Conservation (phyloP, 78 protist species). For the slime mould (Dictyostelium discoideum) region DNA sequence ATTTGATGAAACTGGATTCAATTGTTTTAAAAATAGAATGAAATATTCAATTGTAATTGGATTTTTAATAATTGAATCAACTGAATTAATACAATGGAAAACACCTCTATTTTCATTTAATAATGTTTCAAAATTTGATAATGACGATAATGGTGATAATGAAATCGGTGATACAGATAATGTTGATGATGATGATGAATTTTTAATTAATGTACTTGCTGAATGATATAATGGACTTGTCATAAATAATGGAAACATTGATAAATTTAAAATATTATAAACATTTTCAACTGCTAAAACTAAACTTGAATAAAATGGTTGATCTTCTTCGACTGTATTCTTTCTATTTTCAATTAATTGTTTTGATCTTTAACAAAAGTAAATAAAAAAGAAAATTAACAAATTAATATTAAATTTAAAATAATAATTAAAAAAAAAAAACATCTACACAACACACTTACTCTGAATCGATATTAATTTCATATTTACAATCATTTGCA, state of each 20-base stretch:
- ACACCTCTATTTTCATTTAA: conserved; percentile 13
- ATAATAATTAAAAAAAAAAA: neutral
- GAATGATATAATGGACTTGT: conserved; percentile 46
- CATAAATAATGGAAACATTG: conserved; percentile 66
- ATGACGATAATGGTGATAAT: neutral
- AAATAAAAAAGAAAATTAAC: neutral
- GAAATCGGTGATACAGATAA: neutral
- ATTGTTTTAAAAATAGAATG: conserved; percentile 16
- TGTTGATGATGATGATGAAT: neutral
- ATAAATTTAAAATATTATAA: conserved; percentile 28
- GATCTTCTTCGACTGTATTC: neutral
- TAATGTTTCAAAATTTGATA: neutral
- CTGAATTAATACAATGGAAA: neutral
- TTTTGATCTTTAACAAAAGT: neutral
- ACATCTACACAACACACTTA: neutral
- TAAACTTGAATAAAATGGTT: conserved; percentile 26
- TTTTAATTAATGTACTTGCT: conserved; percentile 3
- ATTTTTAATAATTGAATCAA: conserved; percentile 34
- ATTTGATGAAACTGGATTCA: neutral
- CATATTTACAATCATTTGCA: conserved; percentile 14
- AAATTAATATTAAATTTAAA: neutral
- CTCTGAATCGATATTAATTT: conserved; percentile 73
- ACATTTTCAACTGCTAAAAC: conserved; percentile 40
- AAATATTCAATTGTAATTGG: conserved; percentile 68
- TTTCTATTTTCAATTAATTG: neutral